Base-by-base conservation (phyloP, 352 stramenopile genomes). In the Globisporangium okanoganense region DNA sequence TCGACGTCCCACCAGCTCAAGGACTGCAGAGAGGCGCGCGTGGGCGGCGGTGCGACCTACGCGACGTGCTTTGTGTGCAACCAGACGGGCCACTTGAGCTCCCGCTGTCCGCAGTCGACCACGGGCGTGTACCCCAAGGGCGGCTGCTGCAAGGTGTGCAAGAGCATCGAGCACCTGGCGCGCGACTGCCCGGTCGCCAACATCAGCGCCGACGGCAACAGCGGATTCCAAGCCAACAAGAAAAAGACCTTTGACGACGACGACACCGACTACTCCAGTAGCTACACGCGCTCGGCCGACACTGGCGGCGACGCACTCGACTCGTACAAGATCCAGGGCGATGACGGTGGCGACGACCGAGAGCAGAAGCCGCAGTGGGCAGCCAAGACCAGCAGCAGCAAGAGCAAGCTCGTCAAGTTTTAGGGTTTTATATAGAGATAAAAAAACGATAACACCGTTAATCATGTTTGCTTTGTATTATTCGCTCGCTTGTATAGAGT, bases 51-150 rank as follows among this genome's bases (percentile, higher is more conserved):
- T 14, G 75, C 82, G 22, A 71, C 78, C 20, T 94, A 79, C 66
- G 87, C 87, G 22, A 91, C 80, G 56, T 97, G 89, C 70, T 97
- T 96, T 64, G 81, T 97, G 41, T 97, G 89, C 70, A 73, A 85
- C 55, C 75, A 90, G 60, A 87, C 82, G 29, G 89, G 89, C 43
- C 89, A 97, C 65, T 67, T 97, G 63, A 95, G 87, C 66, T 80
- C 77, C 57, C 84, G 88, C 68, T 97, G 89, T 57, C 82, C 86
- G 41, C 67, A 95, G 70, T 95, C 90, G 50, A 90, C 74, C 52
- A 94, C 87, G 43, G 87, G 87, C 57, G 87, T 96, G 50, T 96
- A 96, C 71, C 87, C 87, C 45, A 93, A 89, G 56, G 89, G 89
- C 57, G 89, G 89, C 40, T 92, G 85, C 71, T 97, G 89, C 62